Percentiles rank a stretch among this genome's conserved stretches.
Evolutionary conservation across 257 asterid genomes (phyloP).

Genomic region (Lithospermum erythrorhizon): DNA sequence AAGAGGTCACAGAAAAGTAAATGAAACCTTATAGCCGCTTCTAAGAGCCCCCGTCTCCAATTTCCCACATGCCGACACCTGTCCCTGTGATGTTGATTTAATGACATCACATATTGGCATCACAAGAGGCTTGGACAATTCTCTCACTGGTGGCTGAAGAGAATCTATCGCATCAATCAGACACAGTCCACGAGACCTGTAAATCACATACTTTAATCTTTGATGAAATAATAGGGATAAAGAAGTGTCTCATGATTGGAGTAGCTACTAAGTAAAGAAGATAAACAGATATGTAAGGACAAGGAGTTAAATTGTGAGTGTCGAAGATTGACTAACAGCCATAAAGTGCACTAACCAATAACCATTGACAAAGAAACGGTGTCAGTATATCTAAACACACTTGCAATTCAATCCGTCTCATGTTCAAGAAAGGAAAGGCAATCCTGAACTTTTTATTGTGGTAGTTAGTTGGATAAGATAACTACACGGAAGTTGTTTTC

Average conservation of each 20-base stretch:
- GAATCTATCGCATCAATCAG: constrained; percentile 87
- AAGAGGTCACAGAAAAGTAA: background rate
- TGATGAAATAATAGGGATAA: background rate
- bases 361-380: background rate
- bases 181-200: constrained; percentile 76
- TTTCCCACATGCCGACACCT: constrained; percentile 66
- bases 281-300: no score
- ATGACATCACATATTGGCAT: constrained; percentile 83
- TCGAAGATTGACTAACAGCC: background rate
- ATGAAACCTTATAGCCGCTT: constrained; percentile 65
- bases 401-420: background rate
- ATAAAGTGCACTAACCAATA: no score
- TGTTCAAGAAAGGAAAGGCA: background rate
- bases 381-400: no score
- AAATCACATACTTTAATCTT: constrained; percentile 11
- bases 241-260: background rate
- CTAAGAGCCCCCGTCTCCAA: constrained; percentile 83
- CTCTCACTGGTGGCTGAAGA: constrained; percentile 72
- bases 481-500: no score
- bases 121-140: constrained; percentile 61
- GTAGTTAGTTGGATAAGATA: background rate
- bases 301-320: background rate
- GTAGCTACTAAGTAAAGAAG: no score
- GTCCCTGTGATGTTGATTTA: constrained; percentile 76
- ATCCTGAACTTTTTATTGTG: background rate